Conservation (phyloP, 495 filamentous ascomycete genomes). For the Choiromyces venosus region DNA sequence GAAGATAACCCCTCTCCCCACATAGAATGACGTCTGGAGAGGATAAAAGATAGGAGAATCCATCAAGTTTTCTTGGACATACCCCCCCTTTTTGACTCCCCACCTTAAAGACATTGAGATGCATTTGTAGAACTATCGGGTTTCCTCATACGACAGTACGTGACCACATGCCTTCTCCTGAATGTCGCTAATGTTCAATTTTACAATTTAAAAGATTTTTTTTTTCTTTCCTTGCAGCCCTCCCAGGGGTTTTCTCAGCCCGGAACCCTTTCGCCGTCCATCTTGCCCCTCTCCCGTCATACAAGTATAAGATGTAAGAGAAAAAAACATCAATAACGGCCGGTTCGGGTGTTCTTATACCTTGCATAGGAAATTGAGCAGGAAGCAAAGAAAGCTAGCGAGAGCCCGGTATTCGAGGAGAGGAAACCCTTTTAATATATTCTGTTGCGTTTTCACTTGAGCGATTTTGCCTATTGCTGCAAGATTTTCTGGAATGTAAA, state of each 20-base stretch:
- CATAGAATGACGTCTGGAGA: neutral
- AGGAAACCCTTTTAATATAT: slow-evolving; percentile 21
- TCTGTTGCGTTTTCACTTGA: slow-evolving; percentile 28
- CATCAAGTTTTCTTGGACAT: neutral
- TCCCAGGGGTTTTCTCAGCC: neutral
- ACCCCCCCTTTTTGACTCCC: neutral
- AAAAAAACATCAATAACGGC: neutral
- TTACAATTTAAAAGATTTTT: neutral
- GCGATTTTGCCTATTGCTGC: slow-evolving; percentile 34
- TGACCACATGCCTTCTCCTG: slow-evolving; percentile 1
- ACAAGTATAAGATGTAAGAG: neutral
- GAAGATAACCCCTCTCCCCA: neutral
- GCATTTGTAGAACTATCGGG: neutral
- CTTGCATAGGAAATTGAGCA: slow-evolving; percentile 4
- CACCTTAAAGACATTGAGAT: neutral
- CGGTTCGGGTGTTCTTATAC: slow-evolving; percentile 1
- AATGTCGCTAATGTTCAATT: neutral
- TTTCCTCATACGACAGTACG: neutral
- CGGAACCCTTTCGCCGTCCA: neutral
- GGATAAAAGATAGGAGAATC: neutral
- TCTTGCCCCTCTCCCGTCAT: neutral
- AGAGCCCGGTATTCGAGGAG: slow-evolving; percentile 2
- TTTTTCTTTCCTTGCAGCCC: neutral
- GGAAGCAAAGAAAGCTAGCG: neutral
- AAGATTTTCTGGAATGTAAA: slow-evolving; percentile 33